Percentiles rank a stretch among this genome's conserved stretches.
Conservation (phyloP, 2,329 filamentous ascomycete genomes). For the Nigrospora oryzae region DNA sequence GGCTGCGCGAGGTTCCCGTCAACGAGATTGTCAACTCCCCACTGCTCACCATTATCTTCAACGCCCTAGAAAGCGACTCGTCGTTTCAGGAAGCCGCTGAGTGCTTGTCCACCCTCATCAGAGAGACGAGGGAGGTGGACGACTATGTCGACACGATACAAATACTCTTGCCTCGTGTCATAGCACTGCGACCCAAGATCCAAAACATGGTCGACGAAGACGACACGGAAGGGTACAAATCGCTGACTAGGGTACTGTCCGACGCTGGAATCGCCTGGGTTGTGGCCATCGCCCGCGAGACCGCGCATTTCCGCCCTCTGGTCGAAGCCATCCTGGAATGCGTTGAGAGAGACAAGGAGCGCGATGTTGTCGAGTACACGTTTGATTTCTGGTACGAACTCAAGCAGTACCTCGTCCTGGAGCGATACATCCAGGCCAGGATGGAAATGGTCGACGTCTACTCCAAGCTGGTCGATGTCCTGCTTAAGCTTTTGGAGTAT, state of each 20-base stretch:
- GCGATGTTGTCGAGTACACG: conserved; percentile 86
- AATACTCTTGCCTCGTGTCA: conserved; percentile 70
- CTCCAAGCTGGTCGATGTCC: conserved; percentile 82
- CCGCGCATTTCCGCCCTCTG: conserved; percentile 69
- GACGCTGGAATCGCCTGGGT: conserved; percentile 95
- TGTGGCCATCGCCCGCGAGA: conserved; percentile 78
- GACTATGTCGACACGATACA: conserved; percentile 79
- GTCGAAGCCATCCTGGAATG: conserved; percentile 93
- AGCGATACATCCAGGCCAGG: conserved; percentile 78
- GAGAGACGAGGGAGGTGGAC: conserved; percentile 88
- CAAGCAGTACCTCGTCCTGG: conserved; percentile 89
- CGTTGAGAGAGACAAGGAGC: conserved; percentile 75
- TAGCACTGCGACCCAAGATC: conserved; percentile 71
- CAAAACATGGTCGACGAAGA: conserved; percentile 67
- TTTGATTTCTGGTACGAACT: conserved; percentile 98
- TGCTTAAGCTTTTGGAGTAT: conserved; percentile 85
- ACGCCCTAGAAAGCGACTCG: conserved; percentile 63
- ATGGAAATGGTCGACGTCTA: conserved; percentile 73
- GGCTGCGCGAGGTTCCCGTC: conserved; percentile 88
- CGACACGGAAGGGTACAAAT: conserved; percentile 79
- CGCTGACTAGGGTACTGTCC: conserved; percentile 81
- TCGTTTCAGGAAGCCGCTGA: conserved; percentile 87
- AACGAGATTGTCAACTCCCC: conserved; percentile 77
- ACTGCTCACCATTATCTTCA: conserved; percentile 72
- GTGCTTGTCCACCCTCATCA: conserved; percentile 84